phyloP scores from a whole-genome alignment of 305 asterid species.

The Solanum hybrid region DNA sequence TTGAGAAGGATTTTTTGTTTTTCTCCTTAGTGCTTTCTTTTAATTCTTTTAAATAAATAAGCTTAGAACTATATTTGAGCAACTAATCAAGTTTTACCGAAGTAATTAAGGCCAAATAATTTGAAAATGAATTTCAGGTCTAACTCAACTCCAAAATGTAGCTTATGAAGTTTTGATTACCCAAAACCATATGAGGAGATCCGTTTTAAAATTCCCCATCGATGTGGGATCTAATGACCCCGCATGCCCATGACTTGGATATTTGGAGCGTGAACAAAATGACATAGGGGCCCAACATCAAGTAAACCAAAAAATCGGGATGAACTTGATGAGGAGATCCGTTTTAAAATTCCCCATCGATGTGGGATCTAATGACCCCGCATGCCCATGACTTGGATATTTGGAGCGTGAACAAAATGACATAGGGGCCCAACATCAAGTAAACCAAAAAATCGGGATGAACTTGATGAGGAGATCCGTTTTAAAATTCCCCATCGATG shows the following conservation, averaged over 20 bases:
- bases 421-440: background rate
- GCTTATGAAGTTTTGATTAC: background rate
- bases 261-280: background rate
- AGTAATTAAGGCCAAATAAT: background rate
- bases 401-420: background rate
- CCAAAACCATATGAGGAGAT: background rate
- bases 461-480: background rate
- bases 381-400: background rate
- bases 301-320: background rate
- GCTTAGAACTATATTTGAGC: background rate
- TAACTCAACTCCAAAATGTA: background rate
- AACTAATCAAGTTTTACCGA: background rate
- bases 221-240: background rate
- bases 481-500: background rate
- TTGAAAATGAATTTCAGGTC: background rate
- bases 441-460: background rate
- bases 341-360: background rate
- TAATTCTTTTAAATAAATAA: background rate
- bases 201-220: background rate
- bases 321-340: background rate
- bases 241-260: background rate
- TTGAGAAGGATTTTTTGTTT: background rate
- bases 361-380: background rate
- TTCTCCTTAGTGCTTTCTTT: background rate
- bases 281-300: background rate